A percentile compares a stretch with the other conserved stretches of the same genome.
These are phyloP conservation scores for Monosporascus sp. DNA, from an alignment of 2,329 filamentous ascomycete genomes.

Conservation along the genomic window DNA sequence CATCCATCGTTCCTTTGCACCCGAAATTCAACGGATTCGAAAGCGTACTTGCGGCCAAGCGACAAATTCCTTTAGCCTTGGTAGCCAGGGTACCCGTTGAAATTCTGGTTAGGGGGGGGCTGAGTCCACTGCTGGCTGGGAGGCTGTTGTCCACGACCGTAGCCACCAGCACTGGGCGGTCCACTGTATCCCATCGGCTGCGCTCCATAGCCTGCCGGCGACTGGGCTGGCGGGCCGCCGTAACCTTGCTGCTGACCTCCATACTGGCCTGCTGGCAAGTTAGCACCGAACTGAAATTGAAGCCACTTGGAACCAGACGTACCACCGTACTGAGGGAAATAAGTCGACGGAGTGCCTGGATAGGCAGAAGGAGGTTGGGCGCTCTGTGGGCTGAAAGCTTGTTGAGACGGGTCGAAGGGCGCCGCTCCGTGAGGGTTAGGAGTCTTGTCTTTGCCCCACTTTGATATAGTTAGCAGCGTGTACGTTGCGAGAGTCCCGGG, in stretches of 20 bases:
- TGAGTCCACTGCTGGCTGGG: conserved; percentile 53
- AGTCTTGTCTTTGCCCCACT: conserved; percentile 99
- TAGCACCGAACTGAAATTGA: conserved; percentile 49
- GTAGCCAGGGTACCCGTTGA: conserved; percentile 59
- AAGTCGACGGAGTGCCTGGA: conserved; percentile 71
- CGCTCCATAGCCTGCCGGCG: conserved; percentile 57
- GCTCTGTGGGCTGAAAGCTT: conserved; percentile 67
- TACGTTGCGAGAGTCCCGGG: conserved; percentile 5
- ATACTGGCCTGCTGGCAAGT: conserved; percentile 42
- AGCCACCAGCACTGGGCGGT: conserved; percentile 74
- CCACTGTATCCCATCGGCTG: conserved; percentile 69
- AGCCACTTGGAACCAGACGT: conserved; percentile 39
- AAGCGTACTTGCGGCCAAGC: conserved; percentile 6
- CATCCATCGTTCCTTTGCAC: conserved; percentile 2
- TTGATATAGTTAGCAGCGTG: conserved; percentile 29
- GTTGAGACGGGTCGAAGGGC: conserved; percentile 76
- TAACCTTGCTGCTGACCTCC: conserved; percentile 66
- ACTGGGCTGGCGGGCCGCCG: conserved; percentile 56
- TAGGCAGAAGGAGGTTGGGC: conserved; percentile 65
- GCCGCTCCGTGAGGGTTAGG: conserved; percentile 53
- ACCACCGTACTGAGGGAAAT: conserved; percentile 93
- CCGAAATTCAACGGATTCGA: background rate
- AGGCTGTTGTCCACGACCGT: conserved; percentile 68
- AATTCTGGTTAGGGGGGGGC: conserved; percentile 49
- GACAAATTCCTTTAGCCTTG: conserved; percentile 43